Conservation (phyloP, 441 rosid genomes). For the Heliophila coronopifolia region DNA sequence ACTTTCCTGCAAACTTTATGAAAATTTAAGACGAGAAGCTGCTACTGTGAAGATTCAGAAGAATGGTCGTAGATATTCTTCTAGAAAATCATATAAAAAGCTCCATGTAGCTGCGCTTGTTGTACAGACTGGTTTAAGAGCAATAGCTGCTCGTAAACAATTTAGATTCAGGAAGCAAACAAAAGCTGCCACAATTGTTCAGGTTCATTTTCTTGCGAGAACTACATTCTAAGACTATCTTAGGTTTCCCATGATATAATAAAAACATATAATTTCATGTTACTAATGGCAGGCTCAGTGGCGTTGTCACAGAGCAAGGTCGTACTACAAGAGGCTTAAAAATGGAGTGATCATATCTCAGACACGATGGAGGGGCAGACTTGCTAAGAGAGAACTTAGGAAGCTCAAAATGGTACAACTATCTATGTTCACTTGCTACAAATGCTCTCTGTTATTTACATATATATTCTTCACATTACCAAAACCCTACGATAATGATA, state of each 20-base stretch:
- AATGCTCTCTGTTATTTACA: not conserved
- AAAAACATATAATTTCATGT: not conserved
- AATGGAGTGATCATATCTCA: constrained; percentile 68
- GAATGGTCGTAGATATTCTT: constrained; percentile 47
- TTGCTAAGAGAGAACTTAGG: constrained; percentile 73
- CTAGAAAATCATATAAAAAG: constrained; percentile 56
- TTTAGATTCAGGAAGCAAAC: constrained; percentile 66
- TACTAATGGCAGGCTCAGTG: constrained; percentile 57
- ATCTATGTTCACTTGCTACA: constrained; percentile 1
- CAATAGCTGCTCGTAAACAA: constrained; percentile 74
- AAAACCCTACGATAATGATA: not conserved
- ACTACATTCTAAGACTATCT: not conserved
- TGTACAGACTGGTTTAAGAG: constrained; percentile 72
- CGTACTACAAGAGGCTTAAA: constrained; percentile 67
- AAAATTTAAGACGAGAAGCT: constrained; percentile 53
- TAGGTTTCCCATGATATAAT: constrained; percentile 2
- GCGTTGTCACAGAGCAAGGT: constrained; percentile 59
- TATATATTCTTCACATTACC: no score
- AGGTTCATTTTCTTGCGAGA: constrained; percentile 40
- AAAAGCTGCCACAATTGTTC: constrained; percentile 68
- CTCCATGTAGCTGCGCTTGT: constrained; percentile 54
- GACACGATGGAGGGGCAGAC: constrained; percentile 86
- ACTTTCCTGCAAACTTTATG: constrained; percentile 60
- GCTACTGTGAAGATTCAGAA: constrained; percentile 86
- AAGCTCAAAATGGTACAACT: constrained; percentile 81